These are phyloP conservation scores for Lipomyces oligophaga DNA, from an alignment of 805 yeast species.

Conservation along the genomic window DNA sequence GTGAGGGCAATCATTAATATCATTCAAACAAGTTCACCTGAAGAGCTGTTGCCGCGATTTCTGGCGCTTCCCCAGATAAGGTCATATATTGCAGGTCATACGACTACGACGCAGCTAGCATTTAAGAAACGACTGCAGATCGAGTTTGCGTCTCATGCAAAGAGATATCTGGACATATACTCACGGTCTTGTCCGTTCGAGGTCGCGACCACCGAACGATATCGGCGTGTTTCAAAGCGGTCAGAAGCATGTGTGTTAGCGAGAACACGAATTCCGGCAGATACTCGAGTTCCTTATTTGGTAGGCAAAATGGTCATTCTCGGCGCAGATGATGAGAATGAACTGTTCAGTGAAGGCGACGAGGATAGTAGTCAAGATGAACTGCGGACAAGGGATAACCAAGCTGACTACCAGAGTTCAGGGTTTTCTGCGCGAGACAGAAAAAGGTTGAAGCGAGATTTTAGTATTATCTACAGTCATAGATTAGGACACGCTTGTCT, in stretches of 20 bases:
- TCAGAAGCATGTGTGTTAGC: conserved; percentile 45
- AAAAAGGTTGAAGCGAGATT: conserved; percentile 42
- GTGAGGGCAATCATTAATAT: conserved; percentile 5
- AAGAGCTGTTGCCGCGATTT: conserved; percentile 5
- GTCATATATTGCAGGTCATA: conserved; percentile 10
- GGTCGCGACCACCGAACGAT: conserved; percentile 44
- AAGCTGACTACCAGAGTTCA: too few species aligned
- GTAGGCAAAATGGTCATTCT: conserved; percentile 42
- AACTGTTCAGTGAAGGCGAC: too few species aligned
- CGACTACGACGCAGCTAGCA: conserved; percentile 2
- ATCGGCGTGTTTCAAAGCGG: conserved; percentile 33
- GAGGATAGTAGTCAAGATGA: too few species aligned
- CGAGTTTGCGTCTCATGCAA: conserved; percentile 41
- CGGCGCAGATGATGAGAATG: conserved; percentile 36
- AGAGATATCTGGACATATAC: conserved; percentile 40
- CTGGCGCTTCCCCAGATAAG: conserved; percentile 9
- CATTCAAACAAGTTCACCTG: conserved; percentile 4
- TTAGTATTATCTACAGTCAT: conserved; percentile 43
- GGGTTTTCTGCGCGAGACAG: too few species aligned
- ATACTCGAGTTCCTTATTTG: conserved; percentile 39
- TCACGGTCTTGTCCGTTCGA: conserved; percentile 43
- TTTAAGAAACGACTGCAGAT: conserved; percentile 24
- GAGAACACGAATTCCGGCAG: conserved; percentile 33
- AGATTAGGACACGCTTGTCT: conserved; percentile 39
- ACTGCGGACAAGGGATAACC: too few species aligned